These are phyloP conservation scores for Hypholoma fasciculare DNA, from an alignment of 768 basidiomycete species.

Conservation along the genomic window DNA sequence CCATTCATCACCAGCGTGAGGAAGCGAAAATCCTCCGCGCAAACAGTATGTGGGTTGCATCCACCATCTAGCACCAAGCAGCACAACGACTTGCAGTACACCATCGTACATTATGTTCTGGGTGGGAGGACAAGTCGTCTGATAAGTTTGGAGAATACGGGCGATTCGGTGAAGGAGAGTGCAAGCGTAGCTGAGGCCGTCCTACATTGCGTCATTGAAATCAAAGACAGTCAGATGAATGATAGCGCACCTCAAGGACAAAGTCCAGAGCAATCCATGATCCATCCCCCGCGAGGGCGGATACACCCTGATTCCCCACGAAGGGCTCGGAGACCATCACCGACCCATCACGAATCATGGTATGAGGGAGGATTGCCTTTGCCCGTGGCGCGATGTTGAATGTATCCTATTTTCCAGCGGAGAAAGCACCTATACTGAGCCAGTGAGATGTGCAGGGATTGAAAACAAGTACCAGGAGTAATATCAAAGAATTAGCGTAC, in stretches of 20 bases:
- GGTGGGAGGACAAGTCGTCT: slow-evolving; percentile 54
- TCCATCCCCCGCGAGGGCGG: slow-evolving; percentile 38
- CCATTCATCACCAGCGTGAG: slow-evolving; percentile 46
- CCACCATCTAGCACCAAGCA: slow-evolving; percentile 40
- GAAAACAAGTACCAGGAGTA: background rate
- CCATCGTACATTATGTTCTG: slow-evolving; percentile 41
- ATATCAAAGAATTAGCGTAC: background rate
- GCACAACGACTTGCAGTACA: slow-evolving; percentile 39
- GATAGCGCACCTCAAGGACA: slow-evolving; percentile 44
- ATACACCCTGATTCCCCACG: slow-evolving; percentile 31
- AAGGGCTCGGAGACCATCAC: slow-evolving; percentile 33
- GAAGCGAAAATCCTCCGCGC: slow-evolving; percentile 53
- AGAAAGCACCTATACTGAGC: slow-evolving; percentile 23
- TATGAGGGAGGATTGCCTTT: slow-evolving; percentile 45
- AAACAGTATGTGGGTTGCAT: slow-evolving; percentile 44
- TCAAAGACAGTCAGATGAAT: background rate
- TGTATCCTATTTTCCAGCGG: slow-evolving; percentile 52
- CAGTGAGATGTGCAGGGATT: background rate
- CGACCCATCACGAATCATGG: slow-evolving; percentile 38
- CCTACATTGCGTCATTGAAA: slow-evolving; percentile 37
- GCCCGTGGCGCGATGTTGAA: slow-evolving; percentile 53
- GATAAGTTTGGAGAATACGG: slow-evolving; percentile 49
- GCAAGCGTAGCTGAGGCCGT: slow-evolving; percentile 44
- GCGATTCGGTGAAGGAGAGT: slow-evolving; percentile 60
- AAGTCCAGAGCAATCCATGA: slow-evolving; percentile 57